Evolutionary conservation across 202 grass and related monocot genomes (phyloP).

Genomic region (Panicum virgatum): DNA sequence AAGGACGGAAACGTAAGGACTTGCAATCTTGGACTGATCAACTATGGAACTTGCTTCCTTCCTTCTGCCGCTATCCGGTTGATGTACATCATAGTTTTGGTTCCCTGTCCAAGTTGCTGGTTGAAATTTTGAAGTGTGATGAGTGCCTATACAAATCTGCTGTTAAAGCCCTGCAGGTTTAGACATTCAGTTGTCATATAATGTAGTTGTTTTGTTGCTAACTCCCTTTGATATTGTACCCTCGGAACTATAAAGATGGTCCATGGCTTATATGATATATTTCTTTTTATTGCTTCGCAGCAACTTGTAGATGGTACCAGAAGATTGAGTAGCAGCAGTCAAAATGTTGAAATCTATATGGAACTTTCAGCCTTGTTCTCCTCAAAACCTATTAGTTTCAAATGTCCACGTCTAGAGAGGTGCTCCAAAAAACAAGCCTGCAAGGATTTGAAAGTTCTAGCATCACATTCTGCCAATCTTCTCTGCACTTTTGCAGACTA

Average conservation of each 20-base stretch:
- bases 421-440: slow-evolving; percentile 68
- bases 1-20: slow-evolving; percentile 45
- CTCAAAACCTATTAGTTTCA: slow-evolving; percentile 44
- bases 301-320: slow-evolving; percentile 77
- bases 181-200: slow-evolving; percentile 34
- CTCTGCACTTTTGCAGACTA: slow-evolving; percentile 63
- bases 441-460: slow-evolving; percentile 70
- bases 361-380: slow-evolving; percentile 52
- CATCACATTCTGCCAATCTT: slow-evolving; percentile 69
- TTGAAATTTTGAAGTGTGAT: slow-evolving; percentile 56
- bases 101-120: slow-evolving; percentile 69
- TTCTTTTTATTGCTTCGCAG: slow-evolving; percentile 47
- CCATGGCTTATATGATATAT: slow-evolving; percentile 28
- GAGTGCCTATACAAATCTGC: slow-evolving; percentile 61
- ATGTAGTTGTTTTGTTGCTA: slow-evolving; percentile 20
- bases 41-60: slow-evolving; percentile 84
- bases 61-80: slow-evolving; percentile 78
- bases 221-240: not conserved
- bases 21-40: slow-evolving; percentile 56
- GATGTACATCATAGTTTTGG: slow-evolving; percentile 66
- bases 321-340: slow-evolving; percentile 47
- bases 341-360: slow-evolving; percentile 48
- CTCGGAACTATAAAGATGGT: slow-evolving; percentile 13
- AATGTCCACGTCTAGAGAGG: slow-evolving; percentile 34
- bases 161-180: slow-evolving; percentile 78